phyloP scores from a whole-genome alignment of 805 yeast species.

The Schizosaccharomyces lindneri region DNA sequence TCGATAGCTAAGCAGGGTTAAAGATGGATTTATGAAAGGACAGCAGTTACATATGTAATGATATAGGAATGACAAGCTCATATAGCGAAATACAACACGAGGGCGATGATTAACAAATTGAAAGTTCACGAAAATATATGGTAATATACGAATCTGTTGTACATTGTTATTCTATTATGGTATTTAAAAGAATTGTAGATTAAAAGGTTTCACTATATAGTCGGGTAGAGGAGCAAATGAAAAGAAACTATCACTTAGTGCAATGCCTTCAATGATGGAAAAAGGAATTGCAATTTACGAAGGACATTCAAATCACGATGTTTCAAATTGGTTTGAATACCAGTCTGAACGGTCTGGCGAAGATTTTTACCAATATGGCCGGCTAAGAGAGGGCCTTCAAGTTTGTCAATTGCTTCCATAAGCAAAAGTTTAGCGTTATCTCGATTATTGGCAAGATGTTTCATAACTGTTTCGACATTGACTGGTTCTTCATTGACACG shows the following conservation, averaged over 20 bases:
- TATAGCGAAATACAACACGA: too few relatives aligned
- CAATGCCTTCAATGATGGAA: not conserved
- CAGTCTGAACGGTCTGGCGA: not conserved
- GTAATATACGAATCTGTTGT: too few relatives aligned
- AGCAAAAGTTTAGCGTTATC: conserved; percentile 67
- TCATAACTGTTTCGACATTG: conserved; percentile 90
- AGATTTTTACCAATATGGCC: not conserved
- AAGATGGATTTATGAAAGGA: too few relatives aligned
- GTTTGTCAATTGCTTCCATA: conserved; percentile 35
- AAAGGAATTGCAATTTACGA: not conserved
- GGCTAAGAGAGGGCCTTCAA: conserved; percentile 19
- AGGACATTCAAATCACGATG: not conserved
- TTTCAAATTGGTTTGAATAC: not conserved
- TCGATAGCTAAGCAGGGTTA: too few relatives aligned
- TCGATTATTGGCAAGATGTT: conserved; percentile 22
- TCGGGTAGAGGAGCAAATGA: too few relatives aligned
- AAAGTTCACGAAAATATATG: too few relatives aligned
- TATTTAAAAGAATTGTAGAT: too few relatives aligned
- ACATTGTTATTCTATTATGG: too few relatives aligned
- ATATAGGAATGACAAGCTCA: too few relatives aligned
- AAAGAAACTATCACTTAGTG: not conserved
- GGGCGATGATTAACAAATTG: too few relatives aligned
- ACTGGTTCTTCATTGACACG: conserved; percentile 85
- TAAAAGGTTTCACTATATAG: too few relatives aligned
- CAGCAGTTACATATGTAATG: too few relatives aligned